A percentile compares a stretch with the other conserved stretches of the same genome.
Evolutionary conservation across 345 rosid species (phyloP).

Genomic region (Eucalyptus fibrosa): DNA sequence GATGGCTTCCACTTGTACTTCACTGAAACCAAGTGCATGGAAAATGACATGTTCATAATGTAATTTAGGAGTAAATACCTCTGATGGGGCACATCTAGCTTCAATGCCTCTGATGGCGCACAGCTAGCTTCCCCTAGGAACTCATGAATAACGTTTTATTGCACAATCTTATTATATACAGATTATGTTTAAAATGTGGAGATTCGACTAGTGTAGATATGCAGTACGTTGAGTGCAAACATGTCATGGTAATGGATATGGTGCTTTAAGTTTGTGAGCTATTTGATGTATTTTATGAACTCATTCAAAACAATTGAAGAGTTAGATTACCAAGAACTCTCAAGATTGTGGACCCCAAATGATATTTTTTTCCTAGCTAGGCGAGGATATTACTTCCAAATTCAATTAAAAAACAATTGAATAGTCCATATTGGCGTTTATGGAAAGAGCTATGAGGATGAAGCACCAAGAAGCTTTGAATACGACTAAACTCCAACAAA

Average conservation of each 20-base stretch:
- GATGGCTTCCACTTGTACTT: no score
- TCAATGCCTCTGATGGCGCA: slow-evolving; percentile 37
- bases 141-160: neutral
- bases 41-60: no score
- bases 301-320: neutral
- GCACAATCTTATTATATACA: no score
- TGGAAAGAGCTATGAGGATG: no score
- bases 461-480: neutral
- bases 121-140: slow-evolving; percentile 62
- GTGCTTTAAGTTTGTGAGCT: neutral
- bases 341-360: no score
- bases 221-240: neutral
- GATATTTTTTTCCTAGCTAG: no score
- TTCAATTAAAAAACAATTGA: no score
- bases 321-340: neutral
- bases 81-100: slow-evolving; percentile 39
- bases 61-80: neutral
- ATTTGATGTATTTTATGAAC: neutral
- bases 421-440: no score
- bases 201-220: neutral
- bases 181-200: neutral
- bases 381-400: no score
- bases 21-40: no score
- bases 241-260: neutral
- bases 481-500: neutral